Evolutionary conservation across 1,139 yeast species (phyloP), one percentile per base, ranked within the genome.

Genomic region (Candida dubliniensis): DNA sequence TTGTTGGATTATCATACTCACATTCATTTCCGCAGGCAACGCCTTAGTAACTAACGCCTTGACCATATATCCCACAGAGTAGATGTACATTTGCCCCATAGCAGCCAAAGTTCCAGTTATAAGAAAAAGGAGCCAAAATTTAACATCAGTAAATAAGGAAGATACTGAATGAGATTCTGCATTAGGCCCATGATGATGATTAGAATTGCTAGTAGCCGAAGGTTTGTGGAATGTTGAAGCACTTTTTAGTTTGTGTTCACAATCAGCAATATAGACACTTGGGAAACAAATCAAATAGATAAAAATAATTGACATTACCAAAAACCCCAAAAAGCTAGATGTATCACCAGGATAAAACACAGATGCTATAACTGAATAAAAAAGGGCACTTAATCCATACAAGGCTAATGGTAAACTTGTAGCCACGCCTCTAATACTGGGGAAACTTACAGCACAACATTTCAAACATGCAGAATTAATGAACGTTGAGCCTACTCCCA

Each of bases 1-100:
- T 32, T 62, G 61, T 53, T 78, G 82, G 27, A 73, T 66, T 3
- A 65, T 44, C 2, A 61, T 58, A 5, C 69, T 71, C 46, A 33
- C 53, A 36, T 31, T 15, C 24, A 31, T 8, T 12, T 34, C 23
- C 3, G 29, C 26, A 8, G 38, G 31, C 4, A 31, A 29, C 8
- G 42, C 31, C 11, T 60, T 56, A 14, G 67, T 68, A 14, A 73
- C 60, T 29, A 80, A 64, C 0, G 86, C 81, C 50, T 74, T 76
- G 9, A 77, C 81, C 63, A 81, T 78, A 54, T 77, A 79, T 1
- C 86, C 86, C 14, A 79, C 80, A 0, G 83, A 78, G 53, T 79
- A 81, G 23, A 81, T 81, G 57, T 78, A 81, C 81, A 80, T 76
- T 56, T 80, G 85, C 8, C 85, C 84, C 51, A 80, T 51, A 0